Percentiles rank a stretch among this genome's conserved stretches.
Evolutionary conservation across 805 yeast genomes (phyloP).

Genomic region (Zygosaccharomyces kombuchaensis): DNA sequence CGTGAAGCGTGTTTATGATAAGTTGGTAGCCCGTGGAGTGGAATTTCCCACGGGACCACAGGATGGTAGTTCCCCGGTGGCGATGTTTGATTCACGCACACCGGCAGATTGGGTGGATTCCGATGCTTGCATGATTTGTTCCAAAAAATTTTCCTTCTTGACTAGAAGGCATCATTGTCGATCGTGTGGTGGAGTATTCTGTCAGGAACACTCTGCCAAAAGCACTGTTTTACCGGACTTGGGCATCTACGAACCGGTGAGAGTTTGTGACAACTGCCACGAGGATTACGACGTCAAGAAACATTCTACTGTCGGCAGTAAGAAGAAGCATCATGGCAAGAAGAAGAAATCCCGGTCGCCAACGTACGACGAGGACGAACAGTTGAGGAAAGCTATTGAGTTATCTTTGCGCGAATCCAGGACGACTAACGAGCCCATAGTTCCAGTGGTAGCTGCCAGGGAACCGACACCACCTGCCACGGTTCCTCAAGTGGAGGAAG

Average conservation of each 20-base stretch:
- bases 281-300: conserved; percentile 49
- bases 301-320: conserved; percentile 16
- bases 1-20: conserved; percentile 57
- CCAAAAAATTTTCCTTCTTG: conserved; percentile 69
- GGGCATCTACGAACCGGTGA: conserved; percentile 83
- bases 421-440: conserved; percentile 26
- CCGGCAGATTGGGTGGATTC: conserved; percentile 99
- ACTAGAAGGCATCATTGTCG: conserved; percentile 96
- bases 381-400: conserved; percentile 70
- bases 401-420: conserved; percentile 61
- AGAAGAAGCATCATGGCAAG: conserved; percentile 16
- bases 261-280: conserved; percentile 90
- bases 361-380: conserved; percentile 68
- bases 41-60: conserved; percentile 50
- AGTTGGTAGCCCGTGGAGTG: conserved; percentile 57
- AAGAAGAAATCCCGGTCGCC: conserved; percentile 27
- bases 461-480: conserved; percentile 7
- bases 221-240: conserved; percentile 67
- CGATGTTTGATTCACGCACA: conserved; percentile 77
- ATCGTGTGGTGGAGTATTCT: conserved; percentile 92
- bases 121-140: conserved; percentile 92
- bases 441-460: conserved; percentile 24
- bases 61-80: conserved; percentile 26
- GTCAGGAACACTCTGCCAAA: conserved; percentile 80
- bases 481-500: conserved; percentile 37